Evolutionary conservation across 768 basidiomycete species (phyloP).

Genomic region (Leccinum subtestaceum): DNA sequence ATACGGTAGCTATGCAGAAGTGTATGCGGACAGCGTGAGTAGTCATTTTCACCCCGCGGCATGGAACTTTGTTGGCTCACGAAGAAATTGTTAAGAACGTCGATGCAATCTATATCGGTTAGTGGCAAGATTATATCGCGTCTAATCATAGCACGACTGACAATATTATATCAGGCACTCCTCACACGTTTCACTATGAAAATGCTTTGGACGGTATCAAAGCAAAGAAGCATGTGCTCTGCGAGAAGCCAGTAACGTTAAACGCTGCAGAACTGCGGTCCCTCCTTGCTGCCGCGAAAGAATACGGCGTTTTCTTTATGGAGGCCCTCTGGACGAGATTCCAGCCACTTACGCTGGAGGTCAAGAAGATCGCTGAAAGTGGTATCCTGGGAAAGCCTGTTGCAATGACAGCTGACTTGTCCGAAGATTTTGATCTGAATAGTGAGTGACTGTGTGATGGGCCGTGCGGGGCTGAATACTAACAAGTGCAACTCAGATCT

Average conservation of each 20-base stretch:
- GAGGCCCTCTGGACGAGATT: slow-evolving; percentile 90
- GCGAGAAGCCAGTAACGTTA: slow-evolving; percentile 85
- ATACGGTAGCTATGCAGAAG: slow-evolving; percentile 71
- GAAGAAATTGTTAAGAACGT: slow-evolving; percentile 48
- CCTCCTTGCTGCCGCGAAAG: slow-evolving; percentile 70
- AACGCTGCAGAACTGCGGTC: slow-evolving; percentile 75
- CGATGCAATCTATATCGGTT: slow-evolving; percentile 75
- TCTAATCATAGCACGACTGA: background rate
- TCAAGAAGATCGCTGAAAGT: slow-evolving; percentile 60
- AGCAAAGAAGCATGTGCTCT: slow-evolving; percentile 81
- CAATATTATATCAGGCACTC: slow-evolving; percentile 55
- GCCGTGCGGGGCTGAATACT: background rate
- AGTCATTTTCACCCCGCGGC: background rate
- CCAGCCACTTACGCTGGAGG: slow-evolving; percentile 63
- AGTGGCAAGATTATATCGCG: slow-evolving; percentile 3
- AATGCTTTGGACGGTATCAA: slow-evolving; percentile 74
- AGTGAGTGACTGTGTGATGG: slow-evolving; percentile 38
- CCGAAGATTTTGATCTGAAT: slow-evolving; percentile 62
- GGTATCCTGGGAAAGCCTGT: slow-evolving; percentile 66
- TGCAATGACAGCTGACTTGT: slow-evolving; percentile 72
- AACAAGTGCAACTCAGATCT: slow-evolving; percentile 42
- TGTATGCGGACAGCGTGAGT: slow-evolving; percentile 66
- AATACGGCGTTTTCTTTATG: slow-evolving; percentile 85
- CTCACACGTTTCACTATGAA: slow-evolving; percentile 79
- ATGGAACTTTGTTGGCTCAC: background rate